These are phyloP conservation scores for Phytopythium aichiense DNA, from an alignment of 352 stramenopile genomes.

Conservation along the genomic window DNA sequence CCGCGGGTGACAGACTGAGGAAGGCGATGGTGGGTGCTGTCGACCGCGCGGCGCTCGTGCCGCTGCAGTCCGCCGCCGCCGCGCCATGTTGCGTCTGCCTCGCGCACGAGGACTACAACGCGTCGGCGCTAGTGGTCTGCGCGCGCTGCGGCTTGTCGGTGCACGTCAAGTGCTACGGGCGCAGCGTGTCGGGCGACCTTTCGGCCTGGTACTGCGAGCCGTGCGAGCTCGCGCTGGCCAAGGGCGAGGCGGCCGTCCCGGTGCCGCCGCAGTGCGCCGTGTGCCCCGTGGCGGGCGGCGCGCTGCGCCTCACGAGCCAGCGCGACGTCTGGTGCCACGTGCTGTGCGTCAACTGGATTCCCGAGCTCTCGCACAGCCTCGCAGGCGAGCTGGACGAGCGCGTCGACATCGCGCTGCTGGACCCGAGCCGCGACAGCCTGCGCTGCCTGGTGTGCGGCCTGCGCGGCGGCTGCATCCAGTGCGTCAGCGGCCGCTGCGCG, in stretches of 20 bases:
- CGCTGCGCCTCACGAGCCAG: slow-evolving; percentile 61
- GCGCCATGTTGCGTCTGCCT: slow-evolving; percentile 69
- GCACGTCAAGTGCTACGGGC: slow-evolving; percentile 79
- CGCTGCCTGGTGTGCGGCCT: slow-evolving; percentile 81
- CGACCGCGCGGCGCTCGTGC: not conserved
- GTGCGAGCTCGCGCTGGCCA: slow-evolving; percentile 27
- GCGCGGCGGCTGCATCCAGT: slow-evolving; percentile 86
- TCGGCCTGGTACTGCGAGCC: slow-evolving; percentile 65
- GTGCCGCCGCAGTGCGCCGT: slow-evolving; percentile 55
- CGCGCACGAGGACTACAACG: slow-evolving; percentile 54
- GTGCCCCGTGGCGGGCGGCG: slow-evolving; percentile 66
- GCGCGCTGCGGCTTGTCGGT: slow-evolving; percentile 54
- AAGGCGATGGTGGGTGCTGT: not conserved
- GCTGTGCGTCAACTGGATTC: slow-evolving; percentile 84
- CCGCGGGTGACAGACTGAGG: not conserved
- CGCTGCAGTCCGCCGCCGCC: not conserved
- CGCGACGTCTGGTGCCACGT: slow-evolving; percentile 74
- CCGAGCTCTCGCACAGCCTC: slow-evolving; percentile 77
- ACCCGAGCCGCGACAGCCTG: slow-evolving; percentile 63
- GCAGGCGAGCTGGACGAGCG: slow-evolving; percentile 48
- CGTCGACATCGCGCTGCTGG: slow-evolving; percentile 61
- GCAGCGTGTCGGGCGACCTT: slow-evolving; percentile 29
- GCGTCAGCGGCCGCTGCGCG: slow-evolving; percentile 76
- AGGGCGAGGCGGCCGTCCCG: not conserved
- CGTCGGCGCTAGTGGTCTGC: slow-evolving; percentile 60